A percentile compares a stretch with the other conserved stretches of the same genome.
Evolutionary conservation across 768 basidiomycete genomes (phyloP).

Genomic region (Calocybe gangraenosa): DNA sequence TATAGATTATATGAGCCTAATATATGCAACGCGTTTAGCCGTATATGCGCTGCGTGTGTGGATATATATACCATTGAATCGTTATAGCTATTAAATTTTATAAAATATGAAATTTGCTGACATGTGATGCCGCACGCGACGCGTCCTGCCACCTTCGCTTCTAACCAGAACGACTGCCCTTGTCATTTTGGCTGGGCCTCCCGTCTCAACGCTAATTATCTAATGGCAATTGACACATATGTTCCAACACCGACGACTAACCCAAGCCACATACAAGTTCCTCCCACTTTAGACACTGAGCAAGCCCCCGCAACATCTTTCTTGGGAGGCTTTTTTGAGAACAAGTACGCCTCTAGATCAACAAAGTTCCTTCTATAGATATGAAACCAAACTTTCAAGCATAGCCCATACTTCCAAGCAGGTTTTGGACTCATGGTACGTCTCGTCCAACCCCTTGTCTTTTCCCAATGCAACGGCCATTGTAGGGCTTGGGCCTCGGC

Average conservation of each 20-base stretch:
- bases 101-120: not conserved
- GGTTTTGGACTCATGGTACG: conserved; percentile 95
- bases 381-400: conserved; percentile 29
- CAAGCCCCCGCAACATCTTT: conserved; percentile 24
- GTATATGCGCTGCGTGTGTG: too few relatives aligned
- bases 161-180: too few relatives aligned
- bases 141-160: too few relatives aligned
- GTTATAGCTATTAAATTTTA: too few relatives aligned
- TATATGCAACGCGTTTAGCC: too few relatives aligned
- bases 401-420: conserved; percentile 95
- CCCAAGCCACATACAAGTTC: conserved; percentile 8
- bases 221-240: too few relatives aligned
- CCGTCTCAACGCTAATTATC: too few relatives aligned
- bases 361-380: not conserved
- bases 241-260: not conserved
- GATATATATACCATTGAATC: too few relatives aligned
- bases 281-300: conserved; percentile 9
- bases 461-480: not conserved
- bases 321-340: conserved; percentile 40
- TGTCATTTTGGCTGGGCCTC: too few relatives aligned
- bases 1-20: too few relatives aligned
- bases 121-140: not conserved
- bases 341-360: conserved; percentile 54
- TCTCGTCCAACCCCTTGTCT: not conserved
- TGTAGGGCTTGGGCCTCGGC: conserved; percentile 86